Evolutionary conservation across 2,329 filamentous ascomycete species (phyloP), one percentile per base, ranked within the genome.

Genomic region (Fusarium sp.): DNA sequence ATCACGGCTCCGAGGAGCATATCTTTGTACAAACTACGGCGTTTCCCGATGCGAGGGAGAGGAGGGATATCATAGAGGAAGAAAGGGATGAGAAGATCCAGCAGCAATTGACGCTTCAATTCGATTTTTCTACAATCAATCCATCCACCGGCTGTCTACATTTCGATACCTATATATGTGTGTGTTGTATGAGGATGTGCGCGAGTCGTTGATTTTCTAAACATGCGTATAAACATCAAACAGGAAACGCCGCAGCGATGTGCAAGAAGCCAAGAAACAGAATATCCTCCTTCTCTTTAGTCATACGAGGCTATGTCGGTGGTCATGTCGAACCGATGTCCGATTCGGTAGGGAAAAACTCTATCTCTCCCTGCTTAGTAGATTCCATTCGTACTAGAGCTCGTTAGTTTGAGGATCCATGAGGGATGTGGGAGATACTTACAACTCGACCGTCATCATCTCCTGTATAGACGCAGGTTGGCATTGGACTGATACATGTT

Each of bases 401-500:
- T 5, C 15, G 64, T 78, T 37, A 78, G 73, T 46, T 15, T n/a
- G 21, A 28, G 11, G 16, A 6, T 9, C 4, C 3, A 15, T 4
- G 28, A 15, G 30, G 33, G 33, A 33, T 38, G 5, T 12, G 30
- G 11, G n/a, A 8, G 9, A 25, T 13, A 81, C 83, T 81, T 72
- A 96, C 94, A 82, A 99, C 96, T 86, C 92, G 88, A 35, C 96
- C 96, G 72, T 95, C 93, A 73, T 98, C 96, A 84, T 98, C 96
- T 6, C 96, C 96, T 0, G 95, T 97, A 82, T 98, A 98, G 15
- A 98, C 91, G 70, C 92, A 88, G 71, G 92, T 91, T 60, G 94
- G 90, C 88, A 95, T 93, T 6, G 96, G 93, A 64, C 93, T 87
- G 59, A 99, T 93, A 79, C 93, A 97, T 42, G 93, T 97, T 69